Evolutionary conservation across 495 filamentous ascomycete genomes (phyloP), one percentile per base, ranked within the genome.

Genomic region (Chaetomium tenue): DNA sequence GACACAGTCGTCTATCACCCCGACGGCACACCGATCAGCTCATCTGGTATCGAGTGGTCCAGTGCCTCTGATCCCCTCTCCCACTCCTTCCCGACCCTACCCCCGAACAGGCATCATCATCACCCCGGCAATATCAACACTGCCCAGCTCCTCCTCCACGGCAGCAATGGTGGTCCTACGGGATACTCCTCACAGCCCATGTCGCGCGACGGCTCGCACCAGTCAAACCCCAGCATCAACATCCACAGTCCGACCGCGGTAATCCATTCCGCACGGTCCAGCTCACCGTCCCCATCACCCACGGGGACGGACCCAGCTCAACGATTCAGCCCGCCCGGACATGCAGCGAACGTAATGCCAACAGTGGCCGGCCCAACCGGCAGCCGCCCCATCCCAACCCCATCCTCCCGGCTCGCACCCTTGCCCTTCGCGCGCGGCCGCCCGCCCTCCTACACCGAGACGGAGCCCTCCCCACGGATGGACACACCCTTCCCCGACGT

Each of bases 161-260:
- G 46, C n/a, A 50, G 20, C 20, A n/a, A 8, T 55, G 37, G 55
- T n/a, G 46, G 62, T 8, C 60, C 48, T 2, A 72, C 74, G 0
- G 83, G 83, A 20, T 85, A 86, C 66, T 75, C 74, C 37, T 83
- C 82, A n/a, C 83, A 86, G 63, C 83, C 85, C 5, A 84, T 86
- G 81, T 81, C 82, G 0, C 78, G 82, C 37, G 63, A 82, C 61
- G 64, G 71, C 2, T 73, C 71, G 16, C 65, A 66, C 48, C 63
- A 53, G 16, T 70, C 70, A 0, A 54, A 47, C 18, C 58, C 37
- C 50, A 63, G 63, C 52, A 30, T 51, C 63, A 65, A 28, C 40
- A 23, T 54, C 48, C 18, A 50, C 60, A 53, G 33, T 6, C 59
- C 37, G 26, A 15, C 9, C 47, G 30, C 26, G 13, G 37, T 12